Percentiles rank a stretch among this genome's conserved stretches.
Conservation (phyloP, 768 basidiomycete genomes). For the Lactarius quietus region DNA sequence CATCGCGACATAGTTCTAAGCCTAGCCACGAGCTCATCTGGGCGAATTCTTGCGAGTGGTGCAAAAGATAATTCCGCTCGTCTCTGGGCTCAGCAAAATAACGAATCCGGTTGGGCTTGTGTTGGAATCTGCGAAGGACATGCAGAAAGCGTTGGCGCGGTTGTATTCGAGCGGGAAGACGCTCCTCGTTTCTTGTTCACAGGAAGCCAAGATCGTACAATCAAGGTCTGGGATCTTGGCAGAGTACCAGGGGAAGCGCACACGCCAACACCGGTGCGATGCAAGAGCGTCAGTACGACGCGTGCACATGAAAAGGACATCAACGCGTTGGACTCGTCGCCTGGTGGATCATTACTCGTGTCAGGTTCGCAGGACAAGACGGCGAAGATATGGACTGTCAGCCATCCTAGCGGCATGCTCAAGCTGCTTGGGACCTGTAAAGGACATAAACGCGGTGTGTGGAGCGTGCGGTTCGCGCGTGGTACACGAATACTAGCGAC, state of each 20-base stretch:
- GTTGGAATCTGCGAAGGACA: conserved; percentile 91
- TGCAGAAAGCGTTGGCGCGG: conserved; percentile 87
- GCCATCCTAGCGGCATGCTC: conserved; percentile 60
- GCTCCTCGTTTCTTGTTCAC: conserved; percentile 74
- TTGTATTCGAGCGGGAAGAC: conserved; percentile 69
- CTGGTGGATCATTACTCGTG: conserved; percentile 82
- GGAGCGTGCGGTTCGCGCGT: conserved; percentile 86
- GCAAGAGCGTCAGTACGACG: conserved; percentile 76
- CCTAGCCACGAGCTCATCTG: conserved; percentile 64
- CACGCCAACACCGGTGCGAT: conserved; percentile 41
- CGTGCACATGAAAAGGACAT: conserved; percentile 99
- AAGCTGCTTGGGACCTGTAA: conserved; percentile 82
- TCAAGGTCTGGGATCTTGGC: conserved; percentile 97
- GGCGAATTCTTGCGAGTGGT: conserved; percentile 78
- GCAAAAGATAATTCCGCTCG: conserved; percentile 90
- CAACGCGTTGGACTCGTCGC: conserved; percentile 90
- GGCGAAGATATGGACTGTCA: conserved; percentile 83
- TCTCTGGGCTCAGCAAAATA: conserved; percentile 58
- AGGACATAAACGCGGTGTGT: conserved; percentile 96
- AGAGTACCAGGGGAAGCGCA: conserved; percentile 39
- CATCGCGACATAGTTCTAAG: conserved; percentile 91
- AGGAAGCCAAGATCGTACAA: conserved; percentile 94
- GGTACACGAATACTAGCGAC: conserved; percentile 84
- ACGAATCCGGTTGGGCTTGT: conserved; percentile 60
- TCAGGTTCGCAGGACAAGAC: conserved; percentile 97